phyloP scores from a whole-genome alignment of 257 asterid species.

The Marsdenia floribunda region DNA sequence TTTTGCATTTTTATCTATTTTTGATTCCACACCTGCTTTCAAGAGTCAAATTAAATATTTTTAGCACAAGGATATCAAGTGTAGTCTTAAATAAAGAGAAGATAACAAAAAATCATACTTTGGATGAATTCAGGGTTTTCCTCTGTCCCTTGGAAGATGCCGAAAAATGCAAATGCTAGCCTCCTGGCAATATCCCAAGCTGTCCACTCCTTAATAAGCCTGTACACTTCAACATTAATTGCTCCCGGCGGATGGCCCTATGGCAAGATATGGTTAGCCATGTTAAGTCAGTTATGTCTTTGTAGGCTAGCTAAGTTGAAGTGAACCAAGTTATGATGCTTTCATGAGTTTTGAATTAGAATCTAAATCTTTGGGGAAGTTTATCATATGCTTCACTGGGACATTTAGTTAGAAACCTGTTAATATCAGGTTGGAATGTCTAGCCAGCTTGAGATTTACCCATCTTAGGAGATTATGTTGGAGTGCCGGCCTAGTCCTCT shows the following conservation, averaged over 20 bases:
- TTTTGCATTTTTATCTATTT: constrained; percentile 63
- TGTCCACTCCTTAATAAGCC: constrained; percentile 98
- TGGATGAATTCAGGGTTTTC: constrained; percentile 84
- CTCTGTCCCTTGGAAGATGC: constrained; percentile 88
- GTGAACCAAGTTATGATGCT: neutral
- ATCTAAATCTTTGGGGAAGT: neutral
- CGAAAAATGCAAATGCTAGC: constrained; percentile 92
- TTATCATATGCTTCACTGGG: neutral
- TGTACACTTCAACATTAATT: constrained; percentile 81
- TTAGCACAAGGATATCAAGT: neutral
- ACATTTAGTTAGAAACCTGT: neutral
- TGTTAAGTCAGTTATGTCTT: neutral
- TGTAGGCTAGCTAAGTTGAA: neutral
- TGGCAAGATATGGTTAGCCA: constrained; percentile 16
- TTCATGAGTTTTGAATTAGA: neutral
- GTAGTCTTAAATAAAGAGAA: neutral
- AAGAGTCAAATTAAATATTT: constrained; percentile 15
- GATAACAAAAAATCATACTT: constrained; percentile 29
- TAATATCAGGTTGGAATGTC: neutral
- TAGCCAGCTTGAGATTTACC: neutral
- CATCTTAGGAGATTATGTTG: neutral
- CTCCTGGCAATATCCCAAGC: constrained; percentile 98
- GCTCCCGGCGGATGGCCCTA: constrained; percentile 95
- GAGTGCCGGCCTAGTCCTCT: constrained; percentile 1
- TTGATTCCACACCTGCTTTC: constrained; percentile 73